phyloP scores from a whole-genome alignment of 2,329 filamentous ascomycete species.

The Arthrobotrys iridis region DNA sequence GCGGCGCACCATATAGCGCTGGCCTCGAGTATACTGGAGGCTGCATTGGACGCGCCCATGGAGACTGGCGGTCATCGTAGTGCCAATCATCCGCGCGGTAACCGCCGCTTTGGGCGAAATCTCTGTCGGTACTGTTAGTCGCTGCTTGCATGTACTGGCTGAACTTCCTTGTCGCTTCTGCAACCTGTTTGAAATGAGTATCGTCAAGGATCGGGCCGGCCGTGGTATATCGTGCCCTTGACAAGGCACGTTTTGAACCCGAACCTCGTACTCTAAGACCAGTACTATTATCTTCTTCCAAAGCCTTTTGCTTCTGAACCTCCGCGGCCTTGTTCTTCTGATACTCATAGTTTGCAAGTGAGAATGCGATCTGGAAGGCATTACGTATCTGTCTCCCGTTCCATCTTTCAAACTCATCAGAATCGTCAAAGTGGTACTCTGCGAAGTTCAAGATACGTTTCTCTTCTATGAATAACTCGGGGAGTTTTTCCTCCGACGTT shows the following conservation, averaged over 20 bases:
- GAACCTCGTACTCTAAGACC: background rate
- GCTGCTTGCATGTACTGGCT: constrained; percentile 9
- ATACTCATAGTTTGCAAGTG: constrained; percentile 60
- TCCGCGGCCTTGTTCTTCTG: background rate
- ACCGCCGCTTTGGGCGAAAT: constrained; percentile 4
- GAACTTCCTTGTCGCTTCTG: constrained; percentile 5
- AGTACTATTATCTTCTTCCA: background rate
- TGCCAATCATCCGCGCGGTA: constrained; percentile 5
- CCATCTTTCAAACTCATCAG: constrained; percentile 56
- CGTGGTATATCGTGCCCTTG: background rate
- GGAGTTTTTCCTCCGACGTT: constrained; percentile 38
- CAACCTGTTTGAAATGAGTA: background rate
- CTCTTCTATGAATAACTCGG: constrained; percentile 33
- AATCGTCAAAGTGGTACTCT: constrained; percentile 44
- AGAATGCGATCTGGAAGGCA: constrained; percentile 64
- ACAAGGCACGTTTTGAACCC: background rate
- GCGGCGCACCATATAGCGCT: background rate
- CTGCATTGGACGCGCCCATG: background rate
- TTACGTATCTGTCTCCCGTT: constrained; percentile 63
- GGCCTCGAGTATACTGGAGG: background rate
- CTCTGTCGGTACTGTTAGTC: constrained; percentile 7
- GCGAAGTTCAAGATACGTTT: constrained; percentile 56
- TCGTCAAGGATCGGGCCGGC: background rate
- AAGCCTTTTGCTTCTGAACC: background rate
- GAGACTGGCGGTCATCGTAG: constrained; percentile 1